Evolutionary conservation across 1,139 yeast genomes (phyloP).

Genomic region (Lodderomyces jiufengensis): DNA sequence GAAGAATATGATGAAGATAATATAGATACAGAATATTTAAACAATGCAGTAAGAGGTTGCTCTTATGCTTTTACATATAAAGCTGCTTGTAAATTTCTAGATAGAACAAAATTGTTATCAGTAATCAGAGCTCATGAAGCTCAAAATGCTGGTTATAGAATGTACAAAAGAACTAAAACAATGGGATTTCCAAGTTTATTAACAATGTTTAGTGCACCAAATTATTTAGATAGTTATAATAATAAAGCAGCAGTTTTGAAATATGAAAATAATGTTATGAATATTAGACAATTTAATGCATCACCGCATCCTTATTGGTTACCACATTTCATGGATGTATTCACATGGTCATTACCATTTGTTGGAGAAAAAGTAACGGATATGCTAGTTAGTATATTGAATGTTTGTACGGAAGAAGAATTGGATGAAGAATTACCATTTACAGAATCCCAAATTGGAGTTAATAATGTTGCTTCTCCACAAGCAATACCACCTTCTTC

Average conservation of each 20-base stretch:
- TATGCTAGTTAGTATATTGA: conserved; percentile 84
- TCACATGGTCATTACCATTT: conserved; percentile 96
- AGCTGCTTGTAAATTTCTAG: conserved; percentile 80
- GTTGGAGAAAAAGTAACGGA: conserved; percentile 97
- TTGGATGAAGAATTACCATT: conserved; percentile 68
- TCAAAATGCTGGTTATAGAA: conserved; percentile 94
- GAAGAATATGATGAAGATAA: conserved; percentile 80
- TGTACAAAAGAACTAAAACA: conserved; percentile 81
- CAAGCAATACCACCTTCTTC: conserved; percentile 6
- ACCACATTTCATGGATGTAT: conserved; percentile 96
- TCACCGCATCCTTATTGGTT: conserved; percentile 97
- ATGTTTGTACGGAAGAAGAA: conserved; percentile 95
- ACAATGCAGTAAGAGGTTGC: conserved; percentile 85
- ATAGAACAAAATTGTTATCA: conserved; percentile 73
- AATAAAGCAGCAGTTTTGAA: conserved; percentile 94
- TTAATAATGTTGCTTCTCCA: conserved; percentile 4
- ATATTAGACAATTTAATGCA: conserved; percentile 88
- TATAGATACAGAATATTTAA: conserved; percentile 49
- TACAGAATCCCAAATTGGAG: conserved; percentile 16
- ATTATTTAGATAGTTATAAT: conserved; percentile 87
- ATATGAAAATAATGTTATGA: conserved; percentile 90
- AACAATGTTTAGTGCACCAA: conserved; percentile 95
- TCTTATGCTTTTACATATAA: conserved; percentile 85
- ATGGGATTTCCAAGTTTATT: conserved; percentile 92
- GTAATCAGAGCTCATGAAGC: conserved; percentile 97